Evolutionary conservation across 345 rosid species (phyloP).

Genomic region (Salix viminalis): DNA sequence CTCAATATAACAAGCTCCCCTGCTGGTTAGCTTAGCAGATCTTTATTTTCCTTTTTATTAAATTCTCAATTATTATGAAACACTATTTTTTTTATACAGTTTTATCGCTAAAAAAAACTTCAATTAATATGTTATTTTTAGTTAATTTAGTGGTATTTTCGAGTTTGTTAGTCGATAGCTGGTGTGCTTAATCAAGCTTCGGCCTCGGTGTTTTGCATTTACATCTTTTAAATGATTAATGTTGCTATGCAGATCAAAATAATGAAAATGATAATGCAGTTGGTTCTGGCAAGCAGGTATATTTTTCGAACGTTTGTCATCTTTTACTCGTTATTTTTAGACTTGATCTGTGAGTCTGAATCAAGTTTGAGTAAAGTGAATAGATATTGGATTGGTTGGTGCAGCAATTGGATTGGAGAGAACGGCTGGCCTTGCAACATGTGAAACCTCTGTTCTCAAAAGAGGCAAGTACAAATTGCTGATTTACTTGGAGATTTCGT

Average conservation of each 20-base stretch:
- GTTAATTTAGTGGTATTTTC: not conserved
- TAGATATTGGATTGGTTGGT: constrained; percentile 17
- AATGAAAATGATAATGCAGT: constrained; percentile 2
- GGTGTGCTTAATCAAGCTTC: not conserved
- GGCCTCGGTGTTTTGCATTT: not conserved
- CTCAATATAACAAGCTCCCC: constrained; percentile 38
- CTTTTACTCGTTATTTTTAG: not conserved
- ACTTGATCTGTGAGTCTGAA: not conserved
- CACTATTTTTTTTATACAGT: not conserved
- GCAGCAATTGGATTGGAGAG: constrained; percentile 86
- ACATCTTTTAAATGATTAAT: constrained; percentile 6
- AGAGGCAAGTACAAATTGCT: constrained; percentile 54
- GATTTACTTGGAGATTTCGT: constrained; percentile 7
- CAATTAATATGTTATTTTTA: not conserved
- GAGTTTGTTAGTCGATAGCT: not conserved
- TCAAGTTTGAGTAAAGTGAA: not conserved
- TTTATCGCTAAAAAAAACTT: not conserved
- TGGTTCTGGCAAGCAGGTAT: constrained; percentile 51
- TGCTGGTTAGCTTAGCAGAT: constrained; percentile 34
- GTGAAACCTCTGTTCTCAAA: constrained; percentile 62
- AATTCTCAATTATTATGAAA: not conserved
- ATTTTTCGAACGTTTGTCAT: constrained; percentile 4
- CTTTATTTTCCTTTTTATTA: not conserved
- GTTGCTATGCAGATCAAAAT: constrained; percentile 49
- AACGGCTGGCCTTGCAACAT: constrained; percentile 62